A percentile compares a stretch with the other conserved stretches of the same genome.
phyloP scores from a whole-genome alignment of 306 rosid genomes.

The Vicia sativa region DNA sequence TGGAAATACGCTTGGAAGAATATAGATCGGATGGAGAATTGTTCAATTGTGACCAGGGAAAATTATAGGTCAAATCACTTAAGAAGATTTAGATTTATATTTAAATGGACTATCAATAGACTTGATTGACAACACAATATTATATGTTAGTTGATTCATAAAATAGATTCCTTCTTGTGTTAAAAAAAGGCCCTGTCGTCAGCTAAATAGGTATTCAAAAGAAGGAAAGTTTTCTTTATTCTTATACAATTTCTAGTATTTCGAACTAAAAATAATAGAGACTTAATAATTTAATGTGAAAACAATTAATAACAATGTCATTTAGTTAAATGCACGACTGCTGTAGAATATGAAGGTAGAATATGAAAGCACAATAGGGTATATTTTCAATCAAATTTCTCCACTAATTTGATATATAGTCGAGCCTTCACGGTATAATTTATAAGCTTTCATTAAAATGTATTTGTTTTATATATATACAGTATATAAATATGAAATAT shows the following conservation, averaged over 20 bases:
- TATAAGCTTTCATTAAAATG: not conserved
- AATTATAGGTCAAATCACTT: not conserved
- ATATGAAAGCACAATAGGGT: not conserved
- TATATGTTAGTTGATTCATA: not conserved
- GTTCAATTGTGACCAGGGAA: not conserved
- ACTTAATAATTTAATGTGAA: not conserved
- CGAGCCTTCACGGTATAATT: not conserved
- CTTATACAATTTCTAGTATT: not conserved
- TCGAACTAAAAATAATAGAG: not conserved
- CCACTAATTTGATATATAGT: not conserved
- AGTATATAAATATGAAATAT: not conserved
- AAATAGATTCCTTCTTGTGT: not conserved
- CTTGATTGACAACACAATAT: not conserved
- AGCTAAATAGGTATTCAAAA: slow-evolving; percentile 18
- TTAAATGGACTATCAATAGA: not conserved
- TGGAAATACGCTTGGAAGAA: not conserved
- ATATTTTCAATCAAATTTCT: not conserved
- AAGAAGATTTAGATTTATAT: not conserved
- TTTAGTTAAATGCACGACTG: slow-evolving; percentile 2
- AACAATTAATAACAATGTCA: not conserved
- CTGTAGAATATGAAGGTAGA: slow-evolving; percentile 30
- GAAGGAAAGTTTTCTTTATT: not conserved
- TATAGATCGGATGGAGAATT: not conserved
- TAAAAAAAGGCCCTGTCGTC: not conserved
- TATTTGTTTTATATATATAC: not conserved